Conservation (phyloP, 2,329 filamentous ascomycete genomes). For the Pseudocercospora cruenta region DNA sequence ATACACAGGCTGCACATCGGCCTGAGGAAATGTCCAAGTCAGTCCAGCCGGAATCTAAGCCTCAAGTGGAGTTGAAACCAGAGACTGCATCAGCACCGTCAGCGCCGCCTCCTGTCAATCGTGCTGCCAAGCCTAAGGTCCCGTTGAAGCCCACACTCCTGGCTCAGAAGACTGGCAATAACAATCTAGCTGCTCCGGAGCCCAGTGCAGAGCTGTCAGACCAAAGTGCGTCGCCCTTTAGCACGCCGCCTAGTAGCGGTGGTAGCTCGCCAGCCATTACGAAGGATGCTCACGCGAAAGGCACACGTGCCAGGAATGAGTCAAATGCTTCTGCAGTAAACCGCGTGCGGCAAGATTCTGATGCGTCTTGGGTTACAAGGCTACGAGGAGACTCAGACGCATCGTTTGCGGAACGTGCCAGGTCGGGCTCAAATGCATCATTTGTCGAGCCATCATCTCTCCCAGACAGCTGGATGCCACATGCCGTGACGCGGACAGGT, state of each 20-base stretch:
- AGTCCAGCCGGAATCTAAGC: slow-evolving; percentile 1
- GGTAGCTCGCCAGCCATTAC: slow-evolving; percentile 51
- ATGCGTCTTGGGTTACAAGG: slow-evolving; percentile 33
- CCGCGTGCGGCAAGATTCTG: slow-evolving; percentile 33
- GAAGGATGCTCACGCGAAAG: slow-evolving; percentile 5
- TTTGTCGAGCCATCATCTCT: slow-evolving; percentile 37
- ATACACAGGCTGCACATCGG: slow-evolving; percentile 15
- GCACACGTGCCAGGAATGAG: slow-evolving; percentile 10
- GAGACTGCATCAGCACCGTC: slow-evolving; percentile 8
- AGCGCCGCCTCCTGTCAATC: slow-evolving; percentile 75
- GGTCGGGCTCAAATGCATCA: slow-evolving; percentile 34
- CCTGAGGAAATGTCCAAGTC: slow-evolving; percentile 5
- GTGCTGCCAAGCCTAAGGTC: slow-evolving; percentile 76
- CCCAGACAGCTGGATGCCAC: slow-evolving; percentile 30
- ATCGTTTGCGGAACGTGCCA: slow-evolving; percentile 28
- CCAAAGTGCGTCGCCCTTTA: slow-evolving; percentile 74
- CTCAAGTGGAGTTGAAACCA: slow-evolving; percentile 1
- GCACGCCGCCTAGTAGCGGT: slow-evolving; percentile 77
- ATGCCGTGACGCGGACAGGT: slow-evolving; percentile 23
- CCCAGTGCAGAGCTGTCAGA: slow-evolving; percentile 46
- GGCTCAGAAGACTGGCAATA: slow-evolving; percentile 29
- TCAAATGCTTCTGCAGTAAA: slow-evolving; percentile 35
- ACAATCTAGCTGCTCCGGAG: slow-evolving; percentile 40
- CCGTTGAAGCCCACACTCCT: slow-evolving; percentile 41
- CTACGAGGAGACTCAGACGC: slow-evolving; percentile 35